Conservation (phyloP, 2,329 filamentous ascomycete species). For the Lanzia echinophila region DNA sequence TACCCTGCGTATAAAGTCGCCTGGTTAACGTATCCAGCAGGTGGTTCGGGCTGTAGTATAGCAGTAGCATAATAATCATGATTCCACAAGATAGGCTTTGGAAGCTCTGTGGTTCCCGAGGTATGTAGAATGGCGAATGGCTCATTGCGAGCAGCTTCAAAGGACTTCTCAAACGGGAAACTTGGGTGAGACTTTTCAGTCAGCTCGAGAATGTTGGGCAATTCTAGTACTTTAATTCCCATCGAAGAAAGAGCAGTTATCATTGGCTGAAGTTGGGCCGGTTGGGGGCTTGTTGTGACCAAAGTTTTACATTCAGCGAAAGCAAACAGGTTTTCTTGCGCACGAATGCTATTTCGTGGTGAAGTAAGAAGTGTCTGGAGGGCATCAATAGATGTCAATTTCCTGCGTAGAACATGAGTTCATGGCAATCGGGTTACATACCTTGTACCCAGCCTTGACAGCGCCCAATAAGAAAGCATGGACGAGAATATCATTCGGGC, state of each 20-base stretch:
- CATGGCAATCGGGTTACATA: not conserved
- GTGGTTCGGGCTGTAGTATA: not conserved
- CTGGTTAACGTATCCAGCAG: not conserved
- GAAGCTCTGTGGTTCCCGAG: slow-evolving; percentile 2
- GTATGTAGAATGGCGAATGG: not conserved
- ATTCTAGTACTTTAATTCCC: not conserved
- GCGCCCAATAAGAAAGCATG: slow-evolving; percentile 2
- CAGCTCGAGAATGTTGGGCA: not conserved
- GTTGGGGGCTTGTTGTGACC: not conserved
- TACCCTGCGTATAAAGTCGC: not conserved
- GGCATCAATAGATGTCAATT: not conserved
- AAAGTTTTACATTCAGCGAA: not conserved
- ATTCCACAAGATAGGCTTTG: slow-evolving; percentile 3
- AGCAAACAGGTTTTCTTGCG: not conserved
- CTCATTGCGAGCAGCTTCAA: not conserved
- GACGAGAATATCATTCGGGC: slow-evolving; percentile 13
- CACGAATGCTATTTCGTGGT: slow-evolving; percentile 3
- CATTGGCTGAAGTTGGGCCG: not conserved
- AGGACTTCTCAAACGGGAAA: not conserved
- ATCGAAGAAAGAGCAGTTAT: not conserved
- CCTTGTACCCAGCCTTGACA: slow-evolving; percentile 7
- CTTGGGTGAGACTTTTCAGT: not conserved
- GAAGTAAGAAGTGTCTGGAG: slow-evolving; percentile 1
- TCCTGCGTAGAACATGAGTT: not conserved
- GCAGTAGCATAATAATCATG: not conserved